Evolutionary conservation across 495 filamentous ascomycete genomes (phyloP).

Genomic region (Penicillium salamii): DNA sequence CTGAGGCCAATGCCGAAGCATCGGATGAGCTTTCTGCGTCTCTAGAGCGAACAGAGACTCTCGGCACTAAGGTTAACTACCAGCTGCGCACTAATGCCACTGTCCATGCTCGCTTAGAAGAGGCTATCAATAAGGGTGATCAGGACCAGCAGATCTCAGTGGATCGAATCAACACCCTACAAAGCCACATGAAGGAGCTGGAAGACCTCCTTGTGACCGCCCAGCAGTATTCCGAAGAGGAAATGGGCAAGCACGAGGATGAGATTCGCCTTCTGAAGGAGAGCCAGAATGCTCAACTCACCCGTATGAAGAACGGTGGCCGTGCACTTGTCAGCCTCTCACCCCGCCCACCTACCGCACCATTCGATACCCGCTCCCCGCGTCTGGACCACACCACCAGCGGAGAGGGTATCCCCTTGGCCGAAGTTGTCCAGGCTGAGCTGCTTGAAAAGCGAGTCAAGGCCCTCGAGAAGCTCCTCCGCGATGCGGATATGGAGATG

Average conservation of each 20-base stretch:
- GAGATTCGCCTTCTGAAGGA: constrained; percentile 74
- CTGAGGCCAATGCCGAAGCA: constrained; percentile 59
- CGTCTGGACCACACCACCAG: constrained; percentile 57
- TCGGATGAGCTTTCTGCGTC: constrained; percentile 68
- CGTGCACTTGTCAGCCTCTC: constrained; percentile 42
- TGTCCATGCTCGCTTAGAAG: constrained; percentile 75
- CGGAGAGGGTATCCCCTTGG: constrained; percentile 52
- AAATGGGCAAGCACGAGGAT: constrained; percentile 78
- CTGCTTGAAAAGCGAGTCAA: constrained; percentile 67
- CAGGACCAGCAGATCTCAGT: constrained; percentile 76
- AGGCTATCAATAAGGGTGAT: constrained; percentile 84
- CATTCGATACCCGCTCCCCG: constrained; percentile 57
- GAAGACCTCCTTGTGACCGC: constrained; percentile 83
- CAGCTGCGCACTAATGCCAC: constrained; percentile 75
- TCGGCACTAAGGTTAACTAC: constrained; percentile 70
- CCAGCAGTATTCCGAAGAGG: constrained; percentile 84
- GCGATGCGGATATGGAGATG: constrained; percentile 88
- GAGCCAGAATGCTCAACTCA: constrained; percentile 72
- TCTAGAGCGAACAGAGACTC: constrained; percentile 70
- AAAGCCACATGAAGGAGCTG: constrained; percentile 70
- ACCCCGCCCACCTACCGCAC: constrained; percentile 57
- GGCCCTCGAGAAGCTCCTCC: constrained; percentile 79
- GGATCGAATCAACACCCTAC: constrained; percentile 76
- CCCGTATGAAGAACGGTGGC: constrained; percentile 62
- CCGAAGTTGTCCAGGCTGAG: constrained; percentile 68